These are phyloP conservation scores for Pseudocohnilembus persalinus DNA, from an alignment of 169 alveolate genomes.

Conservation along the genomic window DNA sequence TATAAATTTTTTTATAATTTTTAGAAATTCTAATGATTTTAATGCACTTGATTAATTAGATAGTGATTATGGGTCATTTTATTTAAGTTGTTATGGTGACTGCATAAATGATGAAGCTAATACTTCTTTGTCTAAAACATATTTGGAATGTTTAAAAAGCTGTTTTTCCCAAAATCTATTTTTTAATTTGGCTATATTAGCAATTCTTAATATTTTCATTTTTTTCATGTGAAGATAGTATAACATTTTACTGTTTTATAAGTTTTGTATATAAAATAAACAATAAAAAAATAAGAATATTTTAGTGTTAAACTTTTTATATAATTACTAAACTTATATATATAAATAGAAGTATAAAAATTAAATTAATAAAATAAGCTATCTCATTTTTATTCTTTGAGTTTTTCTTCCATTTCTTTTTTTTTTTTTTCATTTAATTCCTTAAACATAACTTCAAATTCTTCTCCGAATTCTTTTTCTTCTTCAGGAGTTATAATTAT, in stretches of 20 bases:
- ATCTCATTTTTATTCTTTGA: background rate
- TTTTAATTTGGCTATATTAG: background rate
- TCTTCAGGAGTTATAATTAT: background rate
- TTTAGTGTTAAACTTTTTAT: background rate
- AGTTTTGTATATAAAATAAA: no score
- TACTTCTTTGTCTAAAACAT: background rate
- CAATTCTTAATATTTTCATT: no score
- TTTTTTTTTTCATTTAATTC: background rate
- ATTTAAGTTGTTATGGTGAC: background rate
- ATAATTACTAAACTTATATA: background rate
- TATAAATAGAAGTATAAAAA: background rate
- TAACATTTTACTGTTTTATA: no score
- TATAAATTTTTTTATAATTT: no score
- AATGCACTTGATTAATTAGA: background rate
- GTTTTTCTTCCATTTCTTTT: background rate
- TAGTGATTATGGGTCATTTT: background rate
- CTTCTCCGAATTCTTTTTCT: background rate
- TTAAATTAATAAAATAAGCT: no score
- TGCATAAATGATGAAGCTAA: background rate
- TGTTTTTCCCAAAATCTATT: background rate
- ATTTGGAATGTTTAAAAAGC: background rate
- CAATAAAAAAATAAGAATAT: no score
- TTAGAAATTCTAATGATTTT: background rate
- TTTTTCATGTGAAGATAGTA: background rate
- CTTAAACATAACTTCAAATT: background rate